These are phyloP conservation scores for Lumnitzera racemosa DNA, from an alignment of 345 rosid genomes.

Conservation along the genomic window DNA sequence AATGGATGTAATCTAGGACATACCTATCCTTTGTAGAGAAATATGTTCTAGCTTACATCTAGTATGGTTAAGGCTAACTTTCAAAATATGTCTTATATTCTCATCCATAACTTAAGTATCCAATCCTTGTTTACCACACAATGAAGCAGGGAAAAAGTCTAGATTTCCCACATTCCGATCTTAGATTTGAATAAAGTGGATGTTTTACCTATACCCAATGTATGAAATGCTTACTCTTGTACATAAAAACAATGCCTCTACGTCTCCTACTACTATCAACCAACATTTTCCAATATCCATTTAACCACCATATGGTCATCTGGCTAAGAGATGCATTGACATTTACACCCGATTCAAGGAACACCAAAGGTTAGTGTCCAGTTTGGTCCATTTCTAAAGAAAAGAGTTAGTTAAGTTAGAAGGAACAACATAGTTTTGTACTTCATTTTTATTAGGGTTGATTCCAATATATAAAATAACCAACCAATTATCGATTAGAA, in stretches of 20 bases:
- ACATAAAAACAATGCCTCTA: slow-evolving; percentile 58
- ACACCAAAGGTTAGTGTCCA: slow-evolving; percentile 52
- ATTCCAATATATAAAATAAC: slow-evolving; percentile 69
- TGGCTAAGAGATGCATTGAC: slow-evolving; percentile 81
- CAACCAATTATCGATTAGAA: slow-evolving; percentile 50
- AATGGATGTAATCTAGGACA: slow-evolving; percentile 34
- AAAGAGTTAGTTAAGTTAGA: slow-evolving; percentile 58
- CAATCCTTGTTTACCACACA: slow-evolving; percentile 34
- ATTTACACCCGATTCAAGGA: slow-evolving; percentile 43
- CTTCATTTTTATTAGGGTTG: slow-evolving; percentile 33
- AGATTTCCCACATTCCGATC: slow-evolving; percentile 94
- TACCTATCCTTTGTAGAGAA: slow-evolving; percentile 32
- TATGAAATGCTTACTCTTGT: slow-evolving; percentile 55
- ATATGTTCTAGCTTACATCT: slow-evolving; percentile 62
- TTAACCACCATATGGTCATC: slow-evolving; percentile 65
- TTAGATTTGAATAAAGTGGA: slow-evolving; percentile 41
- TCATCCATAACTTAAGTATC: slow-evolving; percentile 25
- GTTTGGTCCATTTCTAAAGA: slow-evolving; percentile 72
- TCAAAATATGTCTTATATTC: slow-evolving; percentile 44
- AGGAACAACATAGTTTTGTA: slow-evolving; percentile 74
- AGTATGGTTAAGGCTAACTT: slow-evolving; percentile 68
- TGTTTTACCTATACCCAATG: slow-evolving; percentile 60
- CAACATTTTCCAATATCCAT: slow-evolving; percentile 52
- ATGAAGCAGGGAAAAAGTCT: slow-evolving; percentile 65
- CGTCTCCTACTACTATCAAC: slow-evolving; percentile 45